Evolutionary conservation across 148 eudicot species (phyloP).

Genomic region (Fagopyrum homotropicum): DNA sequence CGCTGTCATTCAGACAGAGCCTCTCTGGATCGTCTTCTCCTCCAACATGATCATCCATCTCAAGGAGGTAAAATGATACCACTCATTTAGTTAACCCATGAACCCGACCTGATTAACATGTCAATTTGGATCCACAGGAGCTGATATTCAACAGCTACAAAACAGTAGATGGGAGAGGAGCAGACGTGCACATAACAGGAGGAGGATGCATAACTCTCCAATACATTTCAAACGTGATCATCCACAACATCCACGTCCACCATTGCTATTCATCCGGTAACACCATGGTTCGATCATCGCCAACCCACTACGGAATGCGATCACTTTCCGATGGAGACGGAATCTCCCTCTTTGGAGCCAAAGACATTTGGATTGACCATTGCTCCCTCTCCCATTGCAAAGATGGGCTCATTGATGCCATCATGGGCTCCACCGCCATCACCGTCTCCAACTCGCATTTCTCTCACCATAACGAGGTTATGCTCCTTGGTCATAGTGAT

Average conservation of each 20-base stretch:
- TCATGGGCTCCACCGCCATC: constrained; percentile 84
- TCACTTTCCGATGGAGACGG: constrained; percentile 76
- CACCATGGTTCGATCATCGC: constrained; percentile 68
- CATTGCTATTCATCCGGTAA: constrained; percentile 70
- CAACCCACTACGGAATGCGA: constrained; percentile 69
- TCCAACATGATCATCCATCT: constrained; percentile 71
- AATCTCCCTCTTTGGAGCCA: constrained; percentile 71
- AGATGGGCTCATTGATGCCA: constrained; percentile 72
- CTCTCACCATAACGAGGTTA: constrained; percentile 87
- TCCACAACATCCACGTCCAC: constrained; percentile 76
- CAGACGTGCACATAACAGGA: constrained; percentile 64
- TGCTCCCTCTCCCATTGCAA: constrained; percentile 74
- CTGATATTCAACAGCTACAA: constrained; percentile 79
- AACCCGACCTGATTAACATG: not conserved
- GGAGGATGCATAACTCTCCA: constrained; percentile 91
- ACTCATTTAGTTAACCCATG: not conserved
- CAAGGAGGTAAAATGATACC: constrained; percentile 26
- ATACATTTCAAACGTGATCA: constrained; percentile 63
- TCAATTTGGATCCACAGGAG: constrained; percentile 26
- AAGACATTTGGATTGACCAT: constrained; percentile 83
- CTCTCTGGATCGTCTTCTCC: constrained; percentile 81
- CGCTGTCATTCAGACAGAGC: constrained; percentile 73
- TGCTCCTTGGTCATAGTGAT: constrained; percentile 80
- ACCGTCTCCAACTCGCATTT: constrained; percentile 76
- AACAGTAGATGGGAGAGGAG: constrained; percentile 83